Base-by-base conservation (phyloP, 371 early-diverging fungal species). In the Mucor plumbeus region DNA sequence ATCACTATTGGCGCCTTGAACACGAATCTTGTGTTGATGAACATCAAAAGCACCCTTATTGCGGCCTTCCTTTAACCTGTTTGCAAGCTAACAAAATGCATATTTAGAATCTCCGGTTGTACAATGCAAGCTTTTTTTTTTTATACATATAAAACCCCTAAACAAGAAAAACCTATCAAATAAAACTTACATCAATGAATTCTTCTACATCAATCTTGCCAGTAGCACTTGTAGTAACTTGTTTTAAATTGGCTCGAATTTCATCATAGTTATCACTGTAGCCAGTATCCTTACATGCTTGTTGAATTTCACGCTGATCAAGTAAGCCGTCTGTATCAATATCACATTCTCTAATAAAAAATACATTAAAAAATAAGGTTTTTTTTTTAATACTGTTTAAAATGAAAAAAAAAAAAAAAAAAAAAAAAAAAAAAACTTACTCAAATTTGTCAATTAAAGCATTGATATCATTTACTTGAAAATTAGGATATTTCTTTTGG, bases 1-100 rank as follows among this genome's bases (percentile, higher is more conserved):
- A 77, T 92, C 94, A 54, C 88, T 84, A 66, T 87, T 88, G 63
- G 90, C 82, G 44, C 95, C 94, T 67, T 90, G 89, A 57, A 94
- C 88, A 33, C 90, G 90, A 70, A 95, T 94, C 59, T 92, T 92
- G 67, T 88, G 82, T 76, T 88, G 85, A 72, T 86, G 81, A 19
- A 76, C 80, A 39, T 78, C 83, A 38, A 84, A 80, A 40, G 76
- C 82, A 19, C 78, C 76, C 73, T 77, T 86, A 40, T 78, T 72
- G 38, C 79, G 79, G 13, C 85, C 85, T 59, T 85, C 85, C 64
- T 88, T 86, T 59, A 91, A 70, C 38, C 85, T 83, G 39, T 88
- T 84, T 47, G 88, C 70, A 38, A 90, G 78, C 89, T 88, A 59
- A 14, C 34, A 1, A 10, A 13, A 35, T 40, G 14, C 8, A 21